Evolutionary conservation across 139 green algal species (phyloP), one percentile per base, ranked within the genome.

Genomic region (Chlorella ohadii): DNA sequence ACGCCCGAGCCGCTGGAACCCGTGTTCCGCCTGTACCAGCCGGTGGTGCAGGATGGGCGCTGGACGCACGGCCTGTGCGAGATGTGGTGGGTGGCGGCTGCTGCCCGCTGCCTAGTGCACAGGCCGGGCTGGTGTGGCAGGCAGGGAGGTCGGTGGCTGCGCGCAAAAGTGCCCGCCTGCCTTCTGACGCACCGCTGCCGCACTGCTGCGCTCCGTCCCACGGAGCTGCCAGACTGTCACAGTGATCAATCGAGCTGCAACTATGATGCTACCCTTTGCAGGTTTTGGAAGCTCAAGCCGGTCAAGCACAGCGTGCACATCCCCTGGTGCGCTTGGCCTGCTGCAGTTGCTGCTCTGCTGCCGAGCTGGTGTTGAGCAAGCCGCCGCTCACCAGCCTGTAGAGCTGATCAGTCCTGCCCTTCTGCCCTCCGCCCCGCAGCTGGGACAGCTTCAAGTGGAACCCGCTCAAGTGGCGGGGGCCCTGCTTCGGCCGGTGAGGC

Each of bases 251-350:
- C n/a, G n/a, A n/a, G n/a, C n/a, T n/a, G n/a, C n/a, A n/a, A n/a
- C n/a, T n/a, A n/a, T n/a, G n/a, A n/a, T 41, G 31, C 64, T 33
- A 1, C 15, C 31, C n/a, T n/a, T n/a, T n/a, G n/a, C 64, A 83
- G 77, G 77, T 83, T 36, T 20, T 55, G 44, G 0, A 87, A 82
- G 65, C 55, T 67, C 28, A 90, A 90, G 64, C 38, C 79, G 13
- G 75, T 90, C 20, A 90, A 91, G 88, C 59, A 87, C 39, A 82
- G 74, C 51, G 84, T 90, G 33, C 88, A 91, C 41, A 66, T 91
- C 12, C 88, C 88, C 41, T 91, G 51, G 51, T 59, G 51, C 11
- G 51, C 11, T 13, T 22, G 15, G 51, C 51, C 19, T 9, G 12
- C 51, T 6, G 44, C 44, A 6, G 6, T 6, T 11, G 44, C 44